phyloP scores from a whole-genome alignment of 2,329 filamentous ascomycete genomes.

The Diaporthe citriasiana region DNA sequence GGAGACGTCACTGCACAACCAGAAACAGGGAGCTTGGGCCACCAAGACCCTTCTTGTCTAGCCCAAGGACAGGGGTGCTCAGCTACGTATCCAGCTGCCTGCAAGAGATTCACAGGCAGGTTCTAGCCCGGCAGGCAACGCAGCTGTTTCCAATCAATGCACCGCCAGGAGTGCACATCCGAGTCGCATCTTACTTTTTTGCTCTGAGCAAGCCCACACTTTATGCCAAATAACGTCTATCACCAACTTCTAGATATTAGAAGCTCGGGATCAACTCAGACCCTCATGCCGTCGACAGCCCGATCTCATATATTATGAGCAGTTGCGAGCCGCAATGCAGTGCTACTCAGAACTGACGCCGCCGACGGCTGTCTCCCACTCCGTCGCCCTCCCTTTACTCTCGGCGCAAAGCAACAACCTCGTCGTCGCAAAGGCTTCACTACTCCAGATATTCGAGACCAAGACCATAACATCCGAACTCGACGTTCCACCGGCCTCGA shows the following conservation, averaged over 20 bases:
- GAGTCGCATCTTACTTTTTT: conserved; percentile 27
- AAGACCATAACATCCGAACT: conserved; percentile 76
- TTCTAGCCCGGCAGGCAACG: conserved; percentile 6
- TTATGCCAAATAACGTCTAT: not conserved
- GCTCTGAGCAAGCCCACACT: not conserved
- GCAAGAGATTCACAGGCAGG: conserved; percentile 21
- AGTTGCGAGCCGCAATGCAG: conserved; percentile 75
- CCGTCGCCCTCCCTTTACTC: conserved; percentile 82
- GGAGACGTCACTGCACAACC: conserved; percentile 31
- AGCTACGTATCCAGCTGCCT: not conserved
- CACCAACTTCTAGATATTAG: conserved; percentile 18
- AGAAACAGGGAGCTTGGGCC: conserved; percentile 43
- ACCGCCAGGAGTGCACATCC: not conserved
- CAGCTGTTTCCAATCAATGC: conserved; percentile 32
- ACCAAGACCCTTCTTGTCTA: conserved; percentile 16
- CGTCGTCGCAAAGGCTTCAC: conserved; percentile 90
- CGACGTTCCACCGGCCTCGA: conserved; percentile 59
- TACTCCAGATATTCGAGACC: conserved; percentile 90
- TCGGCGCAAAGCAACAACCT: conserved; percentile 85
- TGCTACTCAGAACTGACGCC: conserved; percentile 97
- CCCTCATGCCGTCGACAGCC: conserved; percentile 29
- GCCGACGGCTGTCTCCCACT: conserved; percentile 94
- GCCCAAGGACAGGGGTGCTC: conserved; percentile 3
- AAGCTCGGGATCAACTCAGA: not conserved
- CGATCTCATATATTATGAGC: conserved; percentile 46